Evolutionary conservation across 179 eudicot genomes (phyloP), one percentile per base, ranked within the genome.

Genomic region (Beta macrorhiza): DNA sequence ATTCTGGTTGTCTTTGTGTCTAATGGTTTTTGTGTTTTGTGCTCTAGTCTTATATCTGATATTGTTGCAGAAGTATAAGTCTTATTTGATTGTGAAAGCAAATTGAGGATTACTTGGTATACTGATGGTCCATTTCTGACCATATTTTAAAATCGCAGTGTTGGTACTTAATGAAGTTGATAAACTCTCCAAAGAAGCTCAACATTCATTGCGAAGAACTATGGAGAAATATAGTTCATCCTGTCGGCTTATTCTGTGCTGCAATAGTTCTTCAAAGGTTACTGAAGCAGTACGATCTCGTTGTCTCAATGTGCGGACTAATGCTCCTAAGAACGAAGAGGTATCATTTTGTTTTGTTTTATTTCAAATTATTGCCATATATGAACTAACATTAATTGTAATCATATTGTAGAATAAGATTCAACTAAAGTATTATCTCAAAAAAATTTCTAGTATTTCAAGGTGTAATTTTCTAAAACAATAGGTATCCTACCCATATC

Each of bases 181-280:
- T 85, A 95, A 90, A 80, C 98, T 95, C 74, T 95, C 98, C 45
- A 92, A 92, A 87, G 99, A 95, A 91, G 98, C 99, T 57, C 99
- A 95, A n/a, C 97, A 95, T 81, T 93, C 99, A 72, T 87, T 95
- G 44, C 84, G 99, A 72, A 89, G 98, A 87, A 95, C 98, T 47
- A 95, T 95, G 99, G 99, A 95, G 92, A 95, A 93, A 79, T 93
- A 95, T 76, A 93, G 99, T 86, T 89, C 98, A 64, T 93, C 98
- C 6, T 95, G 99, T 79, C 89, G 98, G 78, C 89, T 95, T 64
- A 95, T 95, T 80, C 85, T 95, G 47, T 95, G 97, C 85, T 95
- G 97, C 87, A 92, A 93, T 82, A 95, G 99, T 81, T 95, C 99
- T 70, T 95, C 99, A 55, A 95, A 89, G 81, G 99, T 95, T 64